Base-by-base conservation (phyloP, 2,329 filamentous ascomycete genomes). In the Teratosphaeria viscida region DNA sequence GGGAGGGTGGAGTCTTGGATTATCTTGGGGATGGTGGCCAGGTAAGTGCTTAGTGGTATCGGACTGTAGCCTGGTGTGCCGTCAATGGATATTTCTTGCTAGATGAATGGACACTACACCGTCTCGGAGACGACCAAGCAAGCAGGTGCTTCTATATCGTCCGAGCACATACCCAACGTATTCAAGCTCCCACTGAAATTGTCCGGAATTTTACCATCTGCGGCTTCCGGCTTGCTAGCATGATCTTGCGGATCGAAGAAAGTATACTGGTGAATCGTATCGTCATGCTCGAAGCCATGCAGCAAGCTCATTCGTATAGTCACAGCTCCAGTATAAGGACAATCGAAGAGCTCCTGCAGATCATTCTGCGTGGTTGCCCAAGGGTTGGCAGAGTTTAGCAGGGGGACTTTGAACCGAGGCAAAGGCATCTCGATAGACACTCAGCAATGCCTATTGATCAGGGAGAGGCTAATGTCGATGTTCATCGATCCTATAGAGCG, bases 321-420 rank as follows among this genome's bases (percentile, higher is more conserved):
- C 35, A 92, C 82, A 14, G 87, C 88, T 61, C 89, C 89, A 0
- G 85, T 90, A 57, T 82, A 75, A 0, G 81, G 76, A 56, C 78
- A 85, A 34, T 76, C 70, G 68, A 88, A 88, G 6, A 92, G 81
- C 1, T 74, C 73, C 47, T 76, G 71, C 3, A 92, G 80, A 63
- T 91, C 82, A 4, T 80, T 76, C 5, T 81, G 72, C 2, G 81
- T 83, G 0, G 87, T 89, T 29, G 88, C 87, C 88, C 88, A 91
- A 0, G 88, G 88, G 56, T 83, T 86, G 34, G 89, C 83, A 0
- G 87, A 88, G 74, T 92, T 92, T 64, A 91, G 76, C 6, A 92
- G 76, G 0, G 87, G 86, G 0, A 86, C 87, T 52, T 77, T 66
- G 61, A 90, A 83, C 7, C 65, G 56, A 10, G 87, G 73, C 10